Evolutionary conservation across 345 rosid species (phyloP).

Genomic region (Gossypium ekmanianum): DNA sequence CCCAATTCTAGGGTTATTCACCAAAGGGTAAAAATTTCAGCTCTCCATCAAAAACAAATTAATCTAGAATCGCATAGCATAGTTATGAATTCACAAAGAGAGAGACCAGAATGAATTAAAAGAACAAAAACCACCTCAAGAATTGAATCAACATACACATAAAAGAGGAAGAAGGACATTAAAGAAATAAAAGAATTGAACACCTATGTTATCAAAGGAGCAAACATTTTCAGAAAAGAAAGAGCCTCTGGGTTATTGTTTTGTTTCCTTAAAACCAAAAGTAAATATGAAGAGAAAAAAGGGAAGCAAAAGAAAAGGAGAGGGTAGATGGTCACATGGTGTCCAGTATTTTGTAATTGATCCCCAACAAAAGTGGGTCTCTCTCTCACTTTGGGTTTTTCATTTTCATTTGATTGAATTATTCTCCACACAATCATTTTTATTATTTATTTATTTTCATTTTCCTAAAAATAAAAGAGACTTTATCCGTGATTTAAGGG

Average conservation of each 20-base stretch:
- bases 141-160: background rate
- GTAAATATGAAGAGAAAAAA: background rate
- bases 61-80: background rate
- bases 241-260: background rate
- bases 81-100: background rate
- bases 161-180: background rate
- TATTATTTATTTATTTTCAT: background rate
- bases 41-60: background rate
- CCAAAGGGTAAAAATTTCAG: background rate
- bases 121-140: background rate
- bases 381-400: background rate
- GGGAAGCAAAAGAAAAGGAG: background rate
- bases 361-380: slow-evolving; percentile 36
- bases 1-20: background rate
- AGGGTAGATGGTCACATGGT: slow-evolving; percentile 18
- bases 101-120: background rate
- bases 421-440: slow-evolving; percentile 35
- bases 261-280: background rate
- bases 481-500: slow-evolving; percentile 44
- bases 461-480: slow-evolving; percentile 13
- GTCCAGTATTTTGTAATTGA: slow-evolving; percentile 20
- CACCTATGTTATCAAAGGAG: slow-evolving; percentile 5
- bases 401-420: slow-evolving; percentile 23
- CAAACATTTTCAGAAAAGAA: background rate
- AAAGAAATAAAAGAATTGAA: background rate